Percentiles rank a stretch among this genome's conserved stretches.
Conservation (phyloP, 768 basidiomycete genomes). For the Lentinula guzmanii region DNA sequence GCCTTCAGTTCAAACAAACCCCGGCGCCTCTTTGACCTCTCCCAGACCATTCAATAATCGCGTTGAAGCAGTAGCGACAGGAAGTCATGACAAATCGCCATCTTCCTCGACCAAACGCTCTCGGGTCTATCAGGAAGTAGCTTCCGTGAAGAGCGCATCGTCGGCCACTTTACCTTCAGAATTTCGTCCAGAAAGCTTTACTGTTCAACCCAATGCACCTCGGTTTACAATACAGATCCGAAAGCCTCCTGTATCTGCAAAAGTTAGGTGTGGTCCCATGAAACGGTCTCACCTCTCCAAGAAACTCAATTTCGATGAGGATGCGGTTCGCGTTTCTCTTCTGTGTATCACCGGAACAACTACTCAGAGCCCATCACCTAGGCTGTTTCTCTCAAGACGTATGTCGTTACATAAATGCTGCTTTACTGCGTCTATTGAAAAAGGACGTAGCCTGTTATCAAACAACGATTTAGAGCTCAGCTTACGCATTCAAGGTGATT, state of each 20-base stretch:
- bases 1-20: not conserved
- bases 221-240: constrained; percentile 36
- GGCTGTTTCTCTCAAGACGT: constrained; percentile 17
- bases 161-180: not conserved
- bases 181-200: not conserved
- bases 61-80: not conserved
- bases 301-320: constrained; percentile 18
- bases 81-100: not conserved
- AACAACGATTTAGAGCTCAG: constrained; percentile 36
- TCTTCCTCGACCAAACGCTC: not conserved
- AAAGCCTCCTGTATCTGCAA: constrained; percentile 28
- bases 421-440: not conserved
- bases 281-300: constrained; percentile 23
- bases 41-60: not conserved
- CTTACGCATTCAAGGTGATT: constrained; percentile 27
- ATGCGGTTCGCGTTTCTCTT: constrained; percentile 26
- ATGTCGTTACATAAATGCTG: not conserved
- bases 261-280: constrained; percentile 25
- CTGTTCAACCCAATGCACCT: constrained; percentile 2
- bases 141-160: not conserved
- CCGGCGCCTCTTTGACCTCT: not conserved
- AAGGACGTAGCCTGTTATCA: constrained; percentile 23
- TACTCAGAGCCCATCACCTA: not conserved
- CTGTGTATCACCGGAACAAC: not conserved
- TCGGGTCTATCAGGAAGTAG: not conserved